Evolutionary conservation across 352 stramenopile species (phyloP).

Genomic region (Globisporangium camurandrum): DNA sequence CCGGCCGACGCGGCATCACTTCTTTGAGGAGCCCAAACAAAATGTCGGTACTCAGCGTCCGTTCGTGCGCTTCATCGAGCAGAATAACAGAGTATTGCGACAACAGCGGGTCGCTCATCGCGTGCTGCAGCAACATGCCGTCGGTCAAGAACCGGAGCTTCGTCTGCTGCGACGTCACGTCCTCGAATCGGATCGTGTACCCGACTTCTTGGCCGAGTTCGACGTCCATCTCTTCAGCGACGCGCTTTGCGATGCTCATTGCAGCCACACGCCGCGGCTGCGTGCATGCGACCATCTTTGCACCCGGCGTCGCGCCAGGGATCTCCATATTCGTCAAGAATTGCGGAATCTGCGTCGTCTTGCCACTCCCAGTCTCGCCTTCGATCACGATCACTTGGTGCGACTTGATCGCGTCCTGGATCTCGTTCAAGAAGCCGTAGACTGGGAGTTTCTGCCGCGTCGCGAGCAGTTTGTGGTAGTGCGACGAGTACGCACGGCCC

Average conservation of each 20-base stretch:
- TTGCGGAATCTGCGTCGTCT: conserved; percentile 96
- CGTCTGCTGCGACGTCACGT: conserved; percentile 87
- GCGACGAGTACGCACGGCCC: conserved; percentile 73
- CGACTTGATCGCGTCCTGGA: conserved; percentile 92
- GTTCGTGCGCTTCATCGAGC: conserved; percentile 97
- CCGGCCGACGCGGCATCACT: conserved; percentile 87
- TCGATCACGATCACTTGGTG: conserved; percentile 97
- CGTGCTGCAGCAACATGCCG: conserved; percentile 97
- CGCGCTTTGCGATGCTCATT: conserved; percentile 96
- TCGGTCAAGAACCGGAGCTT: conserved; percentile 79
- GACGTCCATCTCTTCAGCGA: conserved; percentile 99
- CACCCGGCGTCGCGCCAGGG: conserved; percentile 42
- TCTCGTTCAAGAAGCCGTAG: conserved; percentile 95
- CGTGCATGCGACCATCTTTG: conserved; percentile 92
- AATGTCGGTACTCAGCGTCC: conserved; percentile 96
- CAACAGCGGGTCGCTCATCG: conserved; percentile 94
- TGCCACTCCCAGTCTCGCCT: conserved; percentile 97
- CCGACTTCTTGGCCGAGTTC: conserved; percentile 95
- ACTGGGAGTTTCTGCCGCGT: conserved; percentile 96
- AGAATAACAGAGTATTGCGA: conserved; percentile 95
- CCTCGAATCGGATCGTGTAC: conserved; percentile 99
- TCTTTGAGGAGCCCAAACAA: conserved; percentile 98
- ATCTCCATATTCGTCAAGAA: conserved; percentile 85
- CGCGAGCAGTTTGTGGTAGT: conserved; percentile 91
- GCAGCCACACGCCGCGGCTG: conserved; percentile 97